Evolutionary conservation across 2,329 filamentous ascomycete species (phyloP).

Genomic region (Plenodomus biglobosus): DNA sequence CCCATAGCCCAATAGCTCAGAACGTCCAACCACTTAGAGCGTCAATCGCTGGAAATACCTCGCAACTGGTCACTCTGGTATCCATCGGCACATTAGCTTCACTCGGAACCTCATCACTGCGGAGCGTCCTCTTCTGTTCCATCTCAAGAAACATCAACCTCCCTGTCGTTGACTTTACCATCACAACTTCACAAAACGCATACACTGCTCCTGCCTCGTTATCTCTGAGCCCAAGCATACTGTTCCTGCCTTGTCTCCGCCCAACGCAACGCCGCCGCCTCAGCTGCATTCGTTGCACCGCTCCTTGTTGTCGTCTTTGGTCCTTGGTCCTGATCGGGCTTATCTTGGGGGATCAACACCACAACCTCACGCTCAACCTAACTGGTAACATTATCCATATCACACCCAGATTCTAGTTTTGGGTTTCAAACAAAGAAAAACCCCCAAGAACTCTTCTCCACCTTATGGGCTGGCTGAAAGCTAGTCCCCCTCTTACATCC

Average conservation of each 20-base stretch:
- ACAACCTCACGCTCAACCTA: slow-evolving; percentile 15
- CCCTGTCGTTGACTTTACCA: slow-evolving; percentile 25
- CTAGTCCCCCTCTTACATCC: slow-evolving; percentile 63
- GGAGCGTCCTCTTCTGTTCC: slow-evolving; percentile 28
- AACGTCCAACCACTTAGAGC: slow-evolving; percentile 42
- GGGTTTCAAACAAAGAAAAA: slow-evolving; percentile 15
- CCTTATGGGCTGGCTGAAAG: slow-evolving; percentile 48
- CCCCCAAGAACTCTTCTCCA: slow-evolving; percentile 18
- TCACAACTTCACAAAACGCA: slow-evolving; percentile 9
- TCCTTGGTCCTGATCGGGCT: slow-evolving; percentile 14
- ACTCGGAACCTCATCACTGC: slow-evolving; percentile 33
- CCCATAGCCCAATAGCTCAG: slow-evolving; percentile 42
- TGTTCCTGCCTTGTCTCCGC: slow-evolving; percentile 30
- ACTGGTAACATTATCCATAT: slow-evolving; percentile 15
- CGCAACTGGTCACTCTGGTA: slow-evolving; percentile 37
- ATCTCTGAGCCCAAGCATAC: not conserved
- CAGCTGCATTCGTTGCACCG: slow-evolving; percentile 16
- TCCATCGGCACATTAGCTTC: slow-evolving; percentile 39
- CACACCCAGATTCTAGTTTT: slow-evolving; percentile 4
- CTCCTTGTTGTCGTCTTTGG: slow-evolving; percentile 16
- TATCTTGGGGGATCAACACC: slow-evolving; percentile 9
- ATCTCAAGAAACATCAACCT: slow-evolving; percentile 11
- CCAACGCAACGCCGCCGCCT: slow-evolving; percentile 24
- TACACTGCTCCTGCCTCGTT: not conserved
- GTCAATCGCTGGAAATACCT: slow-evolving; percentile 33